These are phyloP conservation scores for Pseudoturritis turrita DNA, from an alignment of 345 rosid species.

Conservation along the genomic window DNA sequence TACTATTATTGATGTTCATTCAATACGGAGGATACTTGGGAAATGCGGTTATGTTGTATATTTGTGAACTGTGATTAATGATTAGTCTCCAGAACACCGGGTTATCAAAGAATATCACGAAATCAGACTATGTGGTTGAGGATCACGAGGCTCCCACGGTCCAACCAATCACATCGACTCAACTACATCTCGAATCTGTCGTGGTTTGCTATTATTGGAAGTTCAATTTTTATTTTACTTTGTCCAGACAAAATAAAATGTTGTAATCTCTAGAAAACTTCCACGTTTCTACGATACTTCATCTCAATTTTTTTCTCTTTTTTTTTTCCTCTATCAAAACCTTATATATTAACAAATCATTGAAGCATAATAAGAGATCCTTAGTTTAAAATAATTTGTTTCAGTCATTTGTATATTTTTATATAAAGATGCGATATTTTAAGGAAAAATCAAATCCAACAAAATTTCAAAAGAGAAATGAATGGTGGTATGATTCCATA, in stretches of 20 bases:
- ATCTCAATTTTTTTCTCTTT: not conserved
- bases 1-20: not conserved
- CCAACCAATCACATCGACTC: constrained; percentile 21
- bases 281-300: constrained; percentile 12
- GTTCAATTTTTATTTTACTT: not conserved
- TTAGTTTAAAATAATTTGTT: not conserved
- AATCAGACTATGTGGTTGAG: constrained; percentile 24
- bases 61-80: not conserved
- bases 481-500: constrained; percentile 26
- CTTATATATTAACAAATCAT: not conserved
- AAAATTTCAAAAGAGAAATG: constrained; percentile 4
- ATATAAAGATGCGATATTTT: constrained; percentile 9
- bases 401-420: not conserved
- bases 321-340: not conserved
- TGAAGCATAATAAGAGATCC: not conserved
- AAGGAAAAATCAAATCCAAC: constrained; percentile 24
- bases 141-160: constrained; percentile 33
- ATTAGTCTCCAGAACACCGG: not conserved
- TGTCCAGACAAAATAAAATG: not conserved
- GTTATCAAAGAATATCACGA: constrained; percentile 5
- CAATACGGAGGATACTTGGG: not conserved
- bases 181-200: constrained; percentile 28
- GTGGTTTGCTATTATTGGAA: constrained; percentile 13
- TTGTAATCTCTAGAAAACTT: constrained; percentile 7
- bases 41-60: not conserved